These are phyloP conservation scores for Chalciporus piperatus DNA, from an alignment of 768 basidiomycete genomes.

Conservation along the genomic window DNA sequence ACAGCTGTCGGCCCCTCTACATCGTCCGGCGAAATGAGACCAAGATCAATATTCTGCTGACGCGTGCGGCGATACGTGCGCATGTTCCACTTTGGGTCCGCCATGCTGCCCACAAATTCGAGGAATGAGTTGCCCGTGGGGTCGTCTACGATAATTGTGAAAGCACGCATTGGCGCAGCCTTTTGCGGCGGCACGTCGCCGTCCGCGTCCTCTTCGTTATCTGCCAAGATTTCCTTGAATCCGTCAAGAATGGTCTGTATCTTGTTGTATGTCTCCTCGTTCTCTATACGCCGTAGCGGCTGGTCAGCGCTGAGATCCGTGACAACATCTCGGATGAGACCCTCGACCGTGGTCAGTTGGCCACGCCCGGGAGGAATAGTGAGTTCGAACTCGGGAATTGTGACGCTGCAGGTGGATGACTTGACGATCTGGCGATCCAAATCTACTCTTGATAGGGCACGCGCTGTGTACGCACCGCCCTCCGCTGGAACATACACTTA, in stretches of 20 bases:
- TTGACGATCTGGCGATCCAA: conserved; percentile 89
- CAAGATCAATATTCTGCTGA: conserved; percentile 79
- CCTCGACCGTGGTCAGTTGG: conserved; percentile 96
- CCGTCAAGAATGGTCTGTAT: conserved; percentile 74
- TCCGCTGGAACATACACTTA: background rate
- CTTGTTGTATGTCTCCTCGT: conserved; percentile 65
- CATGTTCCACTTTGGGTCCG: conserved; percentile 92
- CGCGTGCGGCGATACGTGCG: conserved; percentile 74
- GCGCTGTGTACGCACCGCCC: conserved; percentile 77
- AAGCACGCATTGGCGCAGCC: conserved; percentile 36
- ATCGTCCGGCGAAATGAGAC: conserved; percentile 57
- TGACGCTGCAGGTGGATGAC: conserved; percentile 87
- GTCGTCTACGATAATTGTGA: conserved; percentile 87
- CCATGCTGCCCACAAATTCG: conserved; percentile 82
- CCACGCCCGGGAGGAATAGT: conserved; percentile 88
- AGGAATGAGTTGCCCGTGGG: conserved; percentile 96
- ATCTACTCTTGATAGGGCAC: conserved; percentile 70
- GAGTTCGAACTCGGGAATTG: conserved; percentile 84
- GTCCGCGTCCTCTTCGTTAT: conserved; percentile 54
- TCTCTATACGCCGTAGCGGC: conserved; percentile 76
- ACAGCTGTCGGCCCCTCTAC: conserved; percentile 27
- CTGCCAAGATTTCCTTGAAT: conserved; percentile 61
- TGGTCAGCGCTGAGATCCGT: conserved; percentile 81
- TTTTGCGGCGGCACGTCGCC: conserved; percentile 33
- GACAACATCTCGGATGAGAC: conserved; percentile 79